Percentiles rank a stretch among this genome's conserved stretches.
Conservation (phyloP, 768 basidiomycete genomes). For the Auriscalpium vulgare region DNA sequence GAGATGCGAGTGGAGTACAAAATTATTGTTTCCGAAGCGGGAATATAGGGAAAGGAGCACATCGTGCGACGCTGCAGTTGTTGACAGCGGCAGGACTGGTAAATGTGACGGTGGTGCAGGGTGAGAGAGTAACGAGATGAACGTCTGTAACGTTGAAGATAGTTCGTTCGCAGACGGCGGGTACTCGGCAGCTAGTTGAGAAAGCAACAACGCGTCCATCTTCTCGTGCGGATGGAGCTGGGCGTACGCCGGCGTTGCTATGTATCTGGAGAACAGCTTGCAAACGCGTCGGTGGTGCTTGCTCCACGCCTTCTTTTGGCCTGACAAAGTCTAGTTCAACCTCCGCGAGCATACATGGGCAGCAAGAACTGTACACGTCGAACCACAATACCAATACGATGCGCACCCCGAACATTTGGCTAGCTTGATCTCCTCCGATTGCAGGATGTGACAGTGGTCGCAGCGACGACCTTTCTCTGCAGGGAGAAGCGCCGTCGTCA, state of each 20-base stretch:
- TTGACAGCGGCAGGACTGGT: slow-evolving; percentile 15
- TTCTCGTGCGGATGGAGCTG: slow-evolving; percentile 44
- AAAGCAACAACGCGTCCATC: slow-evolving; percentile 56
- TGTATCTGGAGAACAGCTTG: slow-evolving; percentile 43
- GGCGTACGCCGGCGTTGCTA: slow-evolving; percentile 38
- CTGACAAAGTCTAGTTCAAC: slow-evolving; percentile 27
- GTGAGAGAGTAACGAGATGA: slow-evolving; percentile 18
- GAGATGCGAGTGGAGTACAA: slow-evolving; percentile 67
- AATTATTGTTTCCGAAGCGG: slow-evolving; percentile 79
- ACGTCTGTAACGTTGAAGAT: slow-evolving; percentile 2
- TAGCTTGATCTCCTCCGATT: slow-evolving; percentile 27
- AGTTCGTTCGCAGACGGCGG: slow-evolving; percentile 12
- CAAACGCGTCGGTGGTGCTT: slow-evolving; percentile 62
- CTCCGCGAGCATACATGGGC: slow-evolving; percentile 2
- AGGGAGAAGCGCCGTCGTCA: neutral
- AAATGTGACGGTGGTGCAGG: slow-evolving; percentile 23
- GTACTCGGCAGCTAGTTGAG: slow-evolving; percentile 47
- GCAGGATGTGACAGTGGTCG: slow-evolving; percentile 47
- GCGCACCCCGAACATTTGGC: slow-evolving; percentile 59
- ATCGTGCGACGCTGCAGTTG: neutral
- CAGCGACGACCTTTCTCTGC: slow-evolving; percentile 35
- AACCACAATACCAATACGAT: slow-evolving; percentile 67
- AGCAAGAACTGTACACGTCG: slow-evolving; percentile 40
- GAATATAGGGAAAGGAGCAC: slow-evolving; percentile 32
- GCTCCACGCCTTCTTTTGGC: slow-evolving; percentile 65